These are phyloP conservation scores for Alternaria sp. DNA, from an alignment of 2,329 filamentous ascomycete genomes.

Conservation along the genomic window DNA sequence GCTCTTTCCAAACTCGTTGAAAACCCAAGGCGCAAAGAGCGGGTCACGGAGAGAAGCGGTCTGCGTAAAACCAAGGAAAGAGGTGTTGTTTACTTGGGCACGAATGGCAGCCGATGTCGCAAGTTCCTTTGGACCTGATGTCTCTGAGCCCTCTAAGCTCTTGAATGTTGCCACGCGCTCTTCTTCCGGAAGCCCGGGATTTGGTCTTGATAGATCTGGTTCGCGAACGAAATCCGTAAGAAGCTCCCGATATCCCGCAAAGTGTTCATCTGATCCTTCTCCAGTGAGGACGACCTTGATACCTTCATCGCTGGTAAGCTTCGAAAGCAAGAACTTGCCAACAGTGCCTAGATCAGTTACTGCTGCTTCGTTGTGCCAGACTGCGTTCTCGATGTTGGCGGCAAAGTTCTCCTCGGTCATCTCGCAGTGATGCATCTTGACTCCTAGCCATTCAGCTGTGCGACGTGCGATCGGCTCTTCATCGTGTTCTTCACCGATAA, in stretches of 20 bases:
- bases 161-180: slow-evolving; percentile 15
- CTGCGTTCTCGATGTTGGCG: slow-evolving; percentile 52
- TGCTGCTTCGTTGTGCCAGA: slow-evolving; percentile 55
- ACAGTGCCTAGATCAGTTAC: slow-evolving; percentile 61
- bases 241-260: slow-evolving; percentile 59
- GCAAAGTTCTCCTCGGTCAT: slow-evolving; percentile 53
- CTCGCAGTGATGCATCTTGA: slow-evolving; percentile 50
- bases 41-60: slow-evolving; percentile 8
- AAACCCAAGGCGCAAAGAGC: slow-evolving; percentile 18
- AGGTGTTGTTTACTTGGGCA: slow-evolving; percentile 22
- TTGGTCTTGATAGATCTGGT: slow-evolving; percentile 45
- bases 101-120: slow-evolving; percentile 15
- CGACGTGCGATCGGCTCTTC: slow-evolving; percentile 51
- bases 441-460: slow-evolving; percentile 57
- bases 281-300: slow-evolving; percentile 62
- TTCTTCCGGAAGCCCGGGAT: slow-evolving; percentile 14
- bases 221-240: slow-evolving; percentile 58
- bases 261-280: slow-evolving; percentile 62
- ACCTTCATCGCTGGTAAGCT: slow-evolving; percentile 53
- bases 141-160: slow-evolving; percentile 10
- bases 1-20: slow-evolving; percentile 15
- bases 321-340: slow-evolving; percentile 59
- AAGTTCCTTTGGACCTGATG: slow-evolving; percentile 19
- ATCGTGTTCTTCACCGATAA: slow-evolving; percentile 55
- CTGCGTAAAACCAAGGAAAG: slow-evolving; percentile 21